Base-by-base conservation (phyloP, 352 stramenopile genomes). In the Pythium angustatum region DNA sequence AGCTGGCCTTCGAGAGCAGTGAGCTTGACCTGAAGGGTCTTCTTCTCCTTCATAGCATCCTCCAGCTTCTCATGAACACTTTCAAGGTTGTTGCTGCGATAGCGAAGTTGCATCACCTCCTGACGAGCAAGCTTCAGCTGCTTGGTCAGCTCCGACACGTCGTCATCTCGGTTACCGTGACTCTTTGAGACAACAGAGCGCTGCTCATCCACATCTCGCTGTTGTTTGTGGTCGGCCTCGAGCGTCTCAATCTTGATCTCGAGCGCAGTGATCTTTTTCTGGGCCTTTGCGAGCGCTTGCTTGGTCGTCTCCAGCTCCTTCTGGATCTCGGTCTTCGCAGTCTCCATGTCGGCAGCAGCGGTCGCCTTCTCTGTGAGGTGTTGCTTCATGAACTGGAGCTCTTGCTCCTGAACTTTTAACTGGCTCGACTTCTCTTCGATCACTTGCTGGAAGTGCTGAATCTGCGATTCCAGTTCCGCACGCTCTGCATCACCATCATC, bases 71-170 rank as follows among this genome's bases (percentile, higher is more conserved):
- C 79, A 44, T 89, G 64, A 4, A 90, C 73, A 41, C 76, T 87
- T 40, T 90, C 84, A 14, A 90, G 71, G 60, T 90, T 83, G 53
- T 93, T 93, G 40, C 82, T 91, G 31, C 84, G 84, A 71, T 90
- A 93, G 0, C 82, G 84, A 21, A 93, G 77, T 71, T 91, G 81
- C 84, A 93, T 93, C 14, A 89, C 82, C 51, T 93, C 84, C 45
- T 93, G 84, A 31, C 86, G 83, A 7, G 84, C 79, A 17, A 90
- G 54, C 58, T 93, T 93, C 5, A 93, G 66, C 62, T 91, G 80
- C 72, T 93, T 93, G 17, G 71, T 75, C 12, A 90, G 64, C 26
- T 93, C 84, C 0, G 69, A 66, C 41, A 90, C 40, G 30, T 90
- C 80, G 2, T 83, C 71, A 30, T 73, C 65, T 1, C 68, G 49